Evolutionary conservation across 305 asterid species (phyloP), one percentile per base, ranked within the genome.

Genomic region (Andrographis paniculata): DNA sequence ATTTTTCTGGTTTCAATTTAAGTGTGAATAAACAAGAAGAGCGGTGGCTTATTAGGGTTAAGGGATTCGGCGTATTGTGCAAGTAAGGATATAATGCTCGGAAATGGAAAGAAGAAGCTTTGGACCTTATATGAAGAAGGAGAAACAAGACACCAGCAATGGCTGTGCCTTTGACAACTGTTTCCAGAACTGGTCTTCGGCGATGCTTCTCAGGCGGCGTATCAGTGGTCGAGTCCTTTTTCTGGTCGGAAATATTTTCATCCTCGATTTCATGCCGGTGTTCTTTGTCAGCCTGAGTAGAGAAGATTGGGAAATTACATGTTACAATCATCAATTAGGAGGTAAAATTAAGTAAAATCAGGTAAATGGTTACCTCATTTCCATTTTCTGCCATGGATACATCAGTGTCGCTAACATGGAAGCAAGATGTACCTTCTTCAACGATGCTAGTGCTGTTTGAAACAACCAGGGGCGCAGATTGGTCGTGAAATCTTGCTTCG

Each of bases 81-180:
- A 14, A 12, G 55, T 12, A 48, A 17, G 36, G n/a, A 20, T 12
- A 20, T 21, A 59, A 30, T 16, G 52, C 56, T 45, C 42, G 0
- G 48, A 41, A 33, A 0, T 0, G 20, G 1, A 42, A 27, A 28
- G 21, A 42, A 51, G 59, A 44, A n/a, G n/a, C n/a, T 42, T 57
- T 74, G 8, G 37, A 87, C 94, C 84, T 78, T 60, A 87, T 62
- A 31, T 73, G 86, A 48, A 84, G 69, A 63, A 79, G 51, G 56
- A 87, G 67, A 68, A 67, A 63, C 48, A 84, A 45, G 18, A 66
- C 62, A 44, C 92, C 91, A 45, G 80, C 76, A 60, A 87, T 62
- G 45, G 88, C 93, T 42, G 88, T 80, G 71, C 96, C 86, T 61
- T 73, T 71, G 43, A 59, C 81, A 40, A 80, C 81, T 45, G 84